Evolutionary conservation across 129 eudicot species (phyloP).

Genomic region (Oenanthe sinensis): DNA sequence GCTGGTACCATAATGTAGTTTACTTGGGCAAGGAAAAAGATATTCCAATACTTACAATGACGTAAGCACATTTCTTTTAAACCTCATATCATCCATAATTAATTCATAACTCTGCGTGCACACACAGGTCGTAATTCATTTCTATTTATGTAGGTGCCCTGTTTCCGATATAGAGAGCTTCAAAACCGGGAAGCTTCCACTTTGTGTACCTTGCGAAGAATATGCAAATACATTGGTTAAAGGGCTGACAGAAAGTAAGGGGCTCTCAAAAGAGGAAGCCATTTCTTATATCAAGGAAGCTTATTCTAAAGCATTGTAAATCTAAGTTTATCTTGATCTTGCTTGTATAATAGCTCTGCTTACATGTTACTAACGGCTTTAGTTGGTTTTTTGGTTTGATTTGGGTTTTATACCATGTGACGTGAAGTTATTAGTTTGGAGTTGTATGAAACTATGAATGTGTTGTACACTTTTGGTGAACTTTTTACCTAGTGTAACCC

Average conservation of each 20-base stretch:
- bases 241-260: conserved; percentile 72
- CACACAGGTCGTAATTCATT: background rate
- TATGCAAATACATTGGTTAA: conserved; percentile 63
- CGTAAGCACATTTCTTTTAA: conserved; percentile 38
- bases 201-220: conserved; percentile 56
- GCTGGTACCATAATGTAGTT: conserved; percentile 86
- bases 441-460: background rate
- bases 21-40: conserved; percentile 76
- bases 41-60: conserved; percentile 83
- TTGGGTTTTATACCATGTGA: background rate
- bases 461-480: background rate
- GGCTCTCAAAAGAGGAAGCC: conserved; percentile 76
- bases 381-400: background rate
- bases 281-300: conserved; percentile 67
- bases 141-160: conserved; percentile 47
- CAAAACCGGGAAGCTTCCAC: conserved; percentile 58
- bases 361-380: background rate
- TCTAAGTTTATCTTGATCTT: background rate
- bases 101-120: background rate
- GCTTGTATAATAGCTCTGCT: background rate
- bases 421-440: background rate
- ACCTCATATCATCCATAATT: background rate
- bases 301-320: conserved; percentile 49
- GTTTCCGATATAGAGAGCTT: conserved; percentile 49
- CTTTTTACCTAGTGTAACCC: background rate